A percentile compares a stretch with the other conserved stretches of the same genome.
Evolutionary conservation across 495 filamentous ascomycete species (phyloP).

Genomic region (Aspergillus sparsus): DNA sequence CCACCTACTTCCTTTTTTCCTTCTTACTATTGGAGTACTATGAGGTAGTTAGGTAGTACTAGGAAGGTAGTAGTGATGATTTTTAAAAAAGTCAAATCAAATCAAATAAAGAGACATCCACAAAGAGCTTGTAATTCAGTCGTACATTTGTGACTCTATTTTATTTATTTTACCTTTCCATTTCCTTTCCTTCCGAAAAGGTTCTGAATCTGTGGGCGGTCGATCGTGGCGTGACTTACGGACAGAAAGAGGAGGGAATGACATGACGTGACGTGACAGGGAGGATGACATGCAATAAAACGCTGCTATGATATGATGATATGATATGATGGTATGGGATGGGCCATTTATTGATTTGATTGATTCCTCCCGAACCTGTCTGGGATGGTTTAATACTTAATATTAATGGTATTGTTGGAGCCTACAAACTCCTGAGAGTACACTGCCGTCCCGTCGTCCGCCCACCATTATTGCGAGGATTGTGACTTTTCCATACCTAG

Average conservation of each 20-base stretch:
- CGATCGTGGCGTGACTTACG: constrained; percentile 14
- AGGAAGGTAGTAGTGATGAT: no score
- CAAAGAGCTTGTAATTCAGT: neutral
- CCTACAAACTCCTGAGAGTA: no score
- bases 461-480: neutral
- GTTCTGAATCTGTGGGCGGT: neutral
- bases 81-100: no score
- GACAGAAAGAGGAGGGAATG: neutral
- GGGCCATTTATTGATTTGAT: neutral
- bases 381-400: neutral
- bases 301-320: constrained; percentile 14
- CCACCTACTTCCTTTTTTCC: no score
- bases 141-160: neutral
- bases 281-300: constrained; percentile 11
- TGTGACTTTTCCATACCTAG: neutral
- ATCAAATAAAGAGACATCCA: no score
- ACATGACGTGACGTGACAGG: constrained; percentile 9
- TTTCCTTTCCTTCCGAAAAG: neutral
- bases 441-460: neutral
- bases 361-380: neutral
- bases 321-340: constrained; percentile 11
- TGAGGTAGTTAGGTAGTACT: no score
- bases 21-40: no score
- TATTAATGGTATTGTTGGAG: no score
- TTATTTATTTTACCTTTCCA: no score